Conservation (phyloP, 768 basidiomycete genomes). For the Tulasnella sp. region DNA sequence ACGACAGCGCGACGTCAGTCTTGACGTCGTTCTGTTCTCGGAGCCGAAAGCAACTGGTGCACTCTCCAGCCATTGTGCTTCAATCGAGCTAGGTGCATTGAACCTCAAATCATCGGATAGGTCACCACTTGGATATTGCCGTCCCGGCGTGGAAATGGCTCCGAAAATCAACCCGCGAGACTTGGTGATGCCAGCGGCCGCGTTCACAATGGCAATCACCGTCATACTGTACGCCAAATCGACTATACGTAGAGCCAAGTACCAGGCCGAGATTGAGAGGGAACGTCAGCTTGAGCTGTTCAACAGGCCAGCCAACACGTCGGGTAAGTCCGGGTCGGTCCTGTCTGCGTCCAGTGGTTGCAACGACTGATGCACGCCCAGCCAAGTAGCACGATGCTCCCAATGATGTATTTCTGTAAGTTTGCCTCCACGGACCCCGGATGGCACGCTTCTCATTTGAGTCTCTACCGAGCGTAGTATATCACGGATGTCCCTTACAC, state of each 20-base stretch:
- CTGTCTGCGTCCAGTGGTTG: not conserved
- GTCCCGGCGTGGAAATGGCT: not conserved
- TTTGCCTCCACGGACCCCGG: not conserved
- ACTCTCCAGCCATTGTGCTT: too few species aligned
- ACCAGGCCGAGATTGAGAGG: constrained; percentile 28
- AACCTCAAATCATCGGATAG: too few species aligned
- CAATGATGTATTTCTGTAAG: too few species aligned
- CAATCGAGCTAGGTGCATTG: too few species aligned
- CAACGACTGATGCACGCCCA: not conserved
- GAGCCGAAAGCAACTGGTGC: too few species aligned
- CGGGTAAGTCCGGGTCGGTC: not conserved
- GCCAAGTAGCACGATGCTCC: not conserved
- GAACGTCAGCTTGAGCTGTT: not conserved
- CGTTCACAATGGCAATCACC: constrained; percentile 33
- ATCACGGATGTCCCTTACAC: not conserved
- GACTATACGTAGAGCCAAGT: constrained; percentile 32
- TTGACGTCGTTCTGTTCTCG: too few species aligned
- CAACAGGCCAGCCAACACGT: not conserved
- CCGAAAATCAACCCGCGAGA: not conserved
- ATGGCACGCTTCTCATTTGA: not conserved
- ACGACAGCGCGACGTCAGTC: too few species aligned
- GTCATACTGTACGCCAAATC: constrained; percentile 32
- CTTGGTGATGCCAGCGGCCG: not conserved
- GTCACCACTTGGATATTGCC: not conserved
- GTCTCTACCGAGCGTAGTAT: not conserved